Evolutionary conservation across 192 early-diverging fungal genomes (phyloP).

Genomic region (Powellomyces hirtus): DNA sequence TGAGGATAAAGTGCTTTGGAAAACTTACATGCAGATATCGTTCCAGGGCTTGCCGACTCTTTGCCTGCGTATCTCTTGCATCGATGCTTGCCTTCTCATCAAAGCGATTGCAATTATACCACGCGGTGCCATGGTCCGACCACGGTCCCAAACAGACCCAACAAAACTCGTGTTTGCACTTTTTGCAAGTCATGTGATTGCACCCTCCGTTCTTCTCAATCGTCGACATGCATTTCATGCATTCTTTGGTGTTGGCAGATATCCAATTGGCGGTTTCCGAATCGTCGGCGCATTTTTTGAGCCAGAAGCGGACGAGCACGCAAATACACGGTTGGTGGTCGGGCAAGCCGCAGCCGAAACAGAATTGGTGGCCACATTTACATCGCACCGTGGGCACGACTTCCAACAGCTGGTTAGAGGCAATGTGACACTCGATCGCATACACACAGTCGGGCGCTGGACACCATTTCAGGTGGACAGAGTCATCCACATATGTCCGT

Average conservation of each 20-base stretch:
- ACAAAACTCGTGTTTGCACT: slow-evolving; percentile 98
- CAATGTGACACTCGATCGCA: slow-evolving; percentile 86
- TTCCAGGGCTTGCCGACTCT: slow-evolving; percentile 83
- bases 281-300: slow-evolving; percentile 96
- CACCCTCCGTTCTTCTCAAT: slow-evolving; percentile 99
- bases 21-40: slow-evolving; percentile 90
- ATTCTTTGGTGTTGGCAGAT: slow-evolving; percentile 84
- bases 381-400: slow-evolving; percentile 89
- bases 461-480: slow-evolving; percentile 82
- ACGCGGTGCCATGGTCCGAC: slow-evolving; percentile 92
- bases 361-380: slow-evolving; percentile 75
- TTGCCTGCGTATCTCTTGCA: slow-evolving; percentile 82
- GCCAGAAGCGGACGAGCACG: slow-evolving; percentile 76
- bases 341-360: slow-evolving; percentile 85
- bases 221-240: slow-evolving; percentile 87
- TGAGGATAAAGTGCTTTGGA: not conserved
- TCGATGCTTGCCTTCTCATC: slow-evolving; percentile 86
- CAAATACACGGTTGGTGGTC: slow-evolving; percentile 91
- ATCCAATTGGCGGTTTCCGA: slow-evolving; percentile 99
- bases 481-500: slow-evolving; percentile 91
- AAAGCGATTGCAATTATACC: slow-evolving; percentile 95
- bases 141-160: slow-evolving; percentile 99
- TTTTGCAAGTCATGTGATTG: slow-evolving; percentile 99
- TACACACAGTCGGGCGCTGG: slow-evolving; percentile 94
- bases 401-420: slow-evolving; percentile 58